Evolutionary conservation across 2,329 filamentous ascomycete species (phyloP), one percentile per base, ranked within the genome.

Genomic region (Ceratocystis lukuohia): DNA sequence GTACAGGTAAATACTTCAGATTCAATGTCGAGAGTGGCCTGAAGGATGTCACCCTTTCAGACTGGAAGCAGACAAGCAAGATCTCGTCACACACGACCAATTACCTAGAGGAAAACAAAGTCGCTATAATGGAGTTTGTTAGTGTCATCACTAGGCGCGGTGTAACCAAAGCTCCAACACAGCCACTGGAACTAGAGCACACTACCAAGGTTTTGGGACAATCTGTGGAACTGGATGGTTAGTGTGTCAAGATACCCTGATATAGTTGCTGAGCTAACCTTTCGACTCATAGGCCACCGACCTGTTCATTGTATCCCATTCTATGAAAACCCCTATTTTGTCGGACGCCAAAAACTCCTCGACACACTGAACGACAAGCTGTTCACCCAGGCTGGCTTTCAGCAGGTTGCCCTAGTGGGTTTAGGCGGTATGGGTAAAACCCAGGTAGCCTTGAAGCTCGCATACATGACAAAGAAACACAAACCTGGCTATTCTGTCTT

Each of bases 11-110:
- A 28, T 74, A 74, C 67, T 69, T 69, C 50, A 67, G 72, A 12
- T 72, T 74, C 64, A 72, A 72, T 45, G 72, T 74, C 1, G 70
- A 72, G 15, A 68, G 66, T n/a, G 73, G 73, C 6, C 64, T 74
- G 8, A 46, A 71, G 33, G 69, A 72, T 61, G 65, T 72, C 25
- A 70, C 68, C 1, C 57, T 73, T 7, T 70, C 71, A 0, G 71
- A 73, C 41, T 74, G 70, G 72, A 62, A 72, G 41, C 71, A 71
- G 62, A 41, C 66, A 5, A 71, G 69, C 57, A 62, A 17, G 17
- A 71, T 72, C 25, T 69, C 69, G 3, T 66, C 70, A 41, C 71
- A 71, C 44, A 71, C 71, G 1, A 28, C 57, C 20, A 71, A 69
- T 45, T 71, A 71, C 64, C 30, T 71, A 6, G 64, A 28, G 1